Evolutionary conservation across 225 moss, liverwort and hornwort species (phyloP), one percentile per base, ranked within the genome.

Genomic region (Anthoceros angustus): DNA sequence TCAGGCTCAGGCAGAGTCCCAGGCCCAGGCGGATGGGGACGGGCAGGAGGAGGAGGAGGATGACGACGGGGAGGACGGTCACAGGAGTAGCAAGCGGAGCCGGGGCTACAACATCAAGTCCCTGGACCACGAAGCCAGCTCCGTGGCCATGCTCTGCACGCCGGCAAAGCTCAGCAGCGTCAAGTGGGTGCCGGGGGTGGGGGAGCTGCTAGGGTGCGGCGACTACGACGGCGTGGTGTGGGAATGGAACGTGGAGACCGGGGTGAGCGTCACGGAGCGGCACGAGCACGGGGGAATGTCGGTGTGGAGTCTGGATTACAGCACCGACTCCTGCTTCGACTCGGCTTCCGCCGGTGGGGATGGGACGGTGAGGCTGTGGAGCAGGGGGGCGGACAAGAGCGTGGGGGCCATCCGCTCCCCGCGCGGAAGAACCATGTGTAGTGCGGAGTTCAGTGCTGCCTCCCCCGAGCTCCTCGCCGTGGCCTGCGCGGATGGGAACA

Each of bases 281-380:
- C 87, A 94, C 25, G 94, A 94, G 70, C 83, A 90, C 23, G 80
- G 84, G 12, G 88, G 94, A 0, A 78, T 80, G 60, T 70, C 90
- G 7, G 83, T 94, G 11, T 90, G 90, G 94, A 94, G 94, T 67
- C 69, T 94, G 20, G 88, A 90, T 68, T 94, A 94, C 65, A 94
- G 90, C 55, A 83, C 72, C 15, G 68, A 78, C 42, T 70, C 71
- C 2, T 87, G 90, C 5, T 82, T 78, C 0, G 70, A 86, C 0
- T 75, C 84, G 11, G 82, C 90, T 5, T 94, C 94, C 0, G 83
- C 94, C 1, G 86, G 80, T 2, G 84, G 73, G 42, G 86, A 90
- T 45, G 90, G 90, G 14, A 83, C 84, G 0, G 79, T 94, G 0
- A 80, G 84, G 41, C 62, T 90, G 74, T 94, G 94, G 94, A 86